These are phyloP conservation scores for Neobulgaria alba DNA, from an alignment of 2,329 filamentous ascomycete species.

Conservation along the genomic window DNA sequence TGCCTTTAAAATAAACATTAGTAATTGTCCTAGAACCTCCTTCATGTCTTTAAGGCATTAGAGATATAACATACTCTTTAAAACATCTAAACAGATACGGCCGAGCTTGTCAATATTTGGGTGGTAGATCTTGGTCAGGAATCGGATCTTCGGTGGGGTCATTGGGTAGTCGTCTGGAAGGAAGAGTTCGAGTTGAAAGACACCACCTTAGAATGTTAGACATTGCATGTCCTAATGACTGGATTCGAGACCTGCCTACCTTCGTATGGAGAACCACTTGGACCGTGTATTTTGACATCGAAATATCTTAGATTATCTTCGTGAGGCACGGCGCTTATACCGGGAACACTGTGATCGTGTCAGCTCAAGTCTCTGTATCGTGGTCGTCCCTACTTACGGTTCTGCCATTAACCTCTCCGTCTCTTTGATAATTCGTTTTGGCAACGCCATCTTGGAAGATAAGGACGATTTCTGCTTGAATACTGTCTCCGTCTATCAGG, in stretches of 20 bases:
- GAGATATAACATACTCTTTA: constrained; percentile 65
- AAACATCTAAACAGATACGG: constrained; percentile 90
- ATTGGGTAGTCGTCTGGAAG: constrained; percentile 98
- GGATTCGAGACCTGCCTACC: constrained; percentile 42
- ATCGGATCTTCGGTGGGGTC: constrained; percentile 97
- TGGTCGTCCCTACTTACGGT: constrained; percentile 54
- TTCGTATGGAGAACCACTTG: constrained; percentile 88
- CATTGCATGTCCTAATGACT: background rate
- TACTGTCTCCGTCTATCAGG: too few relatives aligned
- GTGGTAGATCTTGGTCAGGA: constrained; percentile 98
- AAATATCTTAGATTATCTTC: constrained; percentile 98
- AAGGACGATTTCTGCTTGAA: too few relatives aligned
- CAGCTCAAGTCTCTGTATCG: background rate
- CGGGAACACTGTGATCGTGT: constrained; percentile 61
- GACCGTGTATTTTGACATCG: constrained; percentile 92
- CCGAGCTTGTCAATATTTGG: constrained; percentile 98
- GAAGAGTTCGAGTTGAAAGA: constrained; percentile 96
- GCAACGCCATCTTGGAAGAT: constrained; percentile 51
- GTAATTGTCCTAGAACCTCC: constrained; percentile 1
- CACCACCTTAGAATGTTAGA: constrained; percentile 41
- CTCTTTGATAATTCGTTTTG: constrained; percentile 97
- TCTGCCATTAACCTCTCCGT: constrained; percentile 95
- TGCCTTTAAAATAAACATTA: constrained; percentile 50
- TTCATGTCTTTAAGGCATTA: background rate
- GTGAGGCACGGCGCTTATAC: constrained; percentile 91